phyloP scores from a whole-genome alignment of 441 rosid species.

The Euphorbia celastroides region DNA sequence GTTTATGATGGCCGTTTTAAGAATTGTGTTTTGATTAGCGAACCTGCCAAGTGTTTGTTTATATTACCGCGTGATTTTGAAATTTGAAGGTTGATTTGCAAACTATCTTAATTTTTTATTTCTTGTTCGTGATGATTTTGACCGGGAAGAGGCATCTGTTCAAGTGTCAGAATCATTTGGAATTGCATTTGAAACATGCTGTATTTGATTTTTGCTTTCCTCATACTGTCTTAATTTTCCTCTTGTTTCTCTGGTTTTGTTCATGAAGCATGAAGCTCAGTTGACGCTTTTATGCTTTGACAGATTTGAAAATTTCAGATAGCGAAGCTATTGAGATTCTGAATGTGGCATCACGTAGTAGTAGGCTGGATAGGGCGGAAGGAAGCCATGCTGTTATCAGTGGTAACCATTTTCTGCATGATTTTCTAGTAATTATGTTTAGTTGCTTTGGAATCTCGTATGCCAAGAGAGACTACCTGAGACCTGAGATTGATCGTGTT shows the following conservation, averaged over 20 bases:
- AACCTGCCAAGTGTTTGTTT: slow-evolving; percentile 24
- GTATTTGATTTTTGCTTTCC: neutral
- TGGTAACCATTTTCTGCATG: slow-evolving; percentile 30
- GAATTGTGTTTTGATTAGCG: neutral
- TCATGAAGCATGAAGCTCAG: neutral
- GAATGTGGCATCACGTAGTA: slow-evolving; percentile 36
- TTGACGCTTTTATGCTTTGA: neutral
- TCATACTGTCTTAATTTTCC: neutral
- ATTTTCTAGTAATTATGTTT: slow-evolving; percentile 4
- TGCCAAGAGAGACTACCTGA: neutral
- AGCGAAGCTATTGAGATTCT: slow-evolving; percentile 58
- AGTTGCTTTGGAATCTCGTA: neutral
- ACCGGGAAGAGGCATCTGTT: neutral
- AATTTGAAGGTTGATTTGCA: neutral
- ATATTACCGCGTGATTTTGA: slow-evolving; percentile 12
- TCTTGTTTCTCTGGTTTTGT: neutral
- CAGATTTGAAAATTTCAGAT: slow-evolving; percentile 52
- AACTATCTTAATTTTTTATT: neutral
- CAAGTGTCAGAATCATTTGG: neutral
- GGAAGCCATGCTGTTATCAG: slow-evolving; percentile 34
- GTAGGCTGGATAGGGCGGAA: slow-evolving; percentile 13
- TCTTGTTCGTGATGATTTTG: neutral
- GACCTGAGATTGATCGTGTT: neutral
- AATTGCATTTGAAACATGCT: neutral
- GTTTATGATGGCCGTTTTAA: neutral